A percentile compares a stretch with the other conserved stretches of the same genome.
Conservation (phyloP, 2,329 filamentous ascomycete genomes). For the Diaporthe sp. region DNA sequence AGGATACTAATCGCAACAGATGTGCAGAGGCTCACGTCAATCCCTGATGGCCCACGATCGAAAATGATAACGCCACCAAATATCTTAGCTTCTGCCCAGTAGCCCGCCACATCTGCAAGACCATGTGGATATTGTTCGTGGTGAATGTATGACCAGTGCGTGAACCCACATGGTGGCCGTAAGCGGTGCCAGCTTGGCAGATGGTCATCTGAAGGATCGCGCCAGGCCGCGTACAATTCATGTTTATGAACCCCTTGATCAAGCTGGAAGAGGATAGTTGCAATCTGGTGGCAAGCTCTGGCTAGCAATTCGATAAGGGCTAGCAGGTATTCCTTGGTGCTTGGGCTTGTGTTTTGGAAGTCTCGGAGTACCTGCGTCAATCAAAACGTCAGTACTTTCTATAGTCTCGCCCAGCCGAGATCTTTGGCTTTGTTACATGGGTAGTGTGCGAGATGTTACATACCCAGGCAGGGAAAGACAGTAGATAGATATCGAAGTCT, state of each 20-base stretch:
- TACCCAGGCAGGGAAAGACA: neutral
- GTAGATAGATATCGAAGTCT: neutral
- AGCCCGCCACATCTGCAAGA: neutral
- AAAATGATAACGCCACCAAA: conserved; percentile 28
- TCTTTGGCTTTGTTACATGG: neutral
- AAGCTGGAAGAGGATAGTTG: neutral
- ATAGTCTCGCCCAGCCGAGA: too few relatives aligned
- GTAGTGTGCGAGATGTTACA: neutral
- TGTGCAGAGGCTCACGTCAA: neutral
- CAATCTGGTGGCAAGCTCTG: neutral
- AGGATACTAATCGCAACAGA: neutral
- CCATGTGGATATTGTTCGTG: conserved; percentile 14
- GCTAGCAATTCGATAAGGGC: neutral
- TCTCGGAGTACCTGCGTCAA: neutral
- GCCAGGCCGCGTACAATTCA: neutral
- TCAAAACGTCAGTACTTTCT: neutral
- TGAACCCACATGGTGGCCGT: neutral
- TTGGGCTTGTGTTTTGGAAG: neutral
- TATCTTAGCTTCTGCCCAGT: conserved; percentile 6
- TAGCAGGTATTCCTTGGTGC: neutral
- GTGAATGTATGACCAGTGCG: neutral
- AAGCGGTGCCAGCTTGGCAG: neutral
- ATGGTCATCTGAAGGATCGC: neutral
- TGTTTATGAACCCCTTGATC: neutral
- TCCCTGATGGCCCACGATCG: neutral